A percentile compares a stretch with the other conserved stretches of the same genome.
Conservation (phyloP, 768 basidiomycete genomes). For the Hericium coralloides region DNA sequence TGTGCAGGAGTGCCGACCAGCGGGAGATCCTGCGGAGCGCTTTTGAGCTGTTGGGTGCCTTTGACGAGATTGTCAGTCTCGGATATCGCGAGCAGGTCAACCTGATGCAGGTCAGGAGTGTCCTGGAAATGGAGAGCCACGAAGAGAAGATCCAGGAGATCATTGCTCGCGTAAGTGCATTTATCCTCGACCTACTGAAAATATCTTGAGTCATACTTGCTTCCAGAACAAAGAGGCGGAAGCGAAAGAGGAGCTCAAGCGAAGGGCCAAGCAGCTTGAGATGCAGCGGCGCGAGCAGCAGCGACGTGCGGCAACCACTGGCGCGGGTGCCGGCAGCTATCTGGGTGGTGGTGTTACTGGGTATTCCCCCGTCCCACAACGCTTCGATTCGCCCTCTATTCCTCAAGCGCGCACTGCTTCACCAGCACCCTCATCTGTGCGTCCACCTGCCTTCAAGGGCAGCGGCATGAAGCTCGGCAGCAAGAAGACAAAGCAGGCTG, state of each 20-base stretch:
- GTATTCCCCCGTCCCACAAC: slow-evolving; percentile 58
- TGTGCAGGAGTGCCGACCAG: slow-evolving; percentile 82
- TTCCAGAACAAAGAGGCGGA: slow-evolving; percentile 95
- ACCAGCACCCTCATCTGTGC: slow-evolving; percentile 40
- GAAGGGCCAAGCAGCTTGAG: slow-evolving; percentile 95
- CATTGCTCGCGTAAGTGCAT: slow-evolving; percentile 70
- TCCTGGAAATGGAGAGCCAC: slow-evolving; percentile 85
- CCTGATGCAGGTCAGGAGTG: slow-evolving; percentile 68
- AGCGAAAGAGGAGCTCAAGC: slow-evolving; percentile 97
- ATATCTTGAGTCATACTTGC: background rate
- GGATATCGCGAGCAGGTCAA: slow-evolving; percentile 79
- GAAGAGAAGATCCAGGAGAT: slow-evolving; percentile 97
- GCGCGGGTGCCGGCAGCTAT: slow-evolving; percentile 45
- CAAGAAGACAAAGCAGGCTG: slow-evolving; percentile 87
- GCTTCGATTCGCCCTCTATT: slow-evolving; percentile 57
- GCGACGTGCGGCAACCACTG: slow-evolving; percentile 50
- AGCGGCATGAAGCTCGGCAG: slow-evolving; percentile 94
- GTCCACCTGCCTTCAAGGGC: slow-evolving; percentile 81
- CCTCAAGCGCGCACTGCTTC: slow-evolving; percentile 34
- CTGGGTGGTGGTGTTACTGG: slow-evolving; percentile 61
- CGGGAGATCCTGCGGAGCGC: slow-evolving; percentile 84
- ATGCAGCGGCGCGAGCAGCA: slow-evolving; percentile 96
- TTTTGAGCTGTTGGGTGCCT: slow-evolving; percentile 90
- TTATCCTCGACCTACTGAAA: too few species aligned
- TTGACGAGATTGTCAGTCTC: slow-evolving; percentile 92